Base-by-base conservation (phyloP, 805 yeast species). In the Starmerella bombicola region DNA sequence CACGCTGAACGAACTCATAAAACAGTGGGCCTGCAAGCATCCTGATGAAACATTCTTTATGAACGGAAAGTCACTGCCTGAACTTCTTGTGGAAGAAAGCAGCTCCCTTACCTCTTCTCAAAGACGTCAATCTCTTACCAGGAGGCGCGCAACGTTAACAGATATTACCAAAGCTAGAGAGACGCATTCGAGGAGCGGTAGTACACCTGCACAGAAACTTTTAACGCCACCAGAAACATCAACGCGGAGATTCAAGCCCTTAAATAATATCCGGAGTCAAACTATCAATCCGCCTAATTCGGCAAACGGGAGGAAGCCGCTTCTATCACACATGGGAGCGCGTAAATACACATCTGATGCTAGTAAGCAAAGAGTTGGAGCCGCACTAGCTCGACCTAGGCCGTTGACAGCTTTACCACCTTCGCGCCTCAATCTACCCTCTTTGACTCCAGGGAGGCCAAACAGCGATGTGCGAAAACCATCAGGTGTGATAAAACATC, bases 21-120 rank as follows among this genome's bases (percentile, higher is more conserved):
- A 51, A 3, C 62, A 61, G 10, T 80, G 73, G 64, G 49, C 54
- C 22, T 39, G 46, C 21, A 42, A 26, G 19, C 54, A 51, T 16
- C 59, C 68, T 37, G 80, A 78, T 2, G 67, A 65, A 45, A 68
- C 69, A 28, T 69, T 74, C 32, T 18, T 12, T 10, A 55, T 64
- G 8, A n/a, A 19, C 13, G 35, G 35, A n/a, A 20, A 20, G 15
- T 9, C 23, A 8, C 21, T 32, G 25, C 4, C 6, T 8, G 13
- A 23, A 6, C 19, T 32, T 6, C 35, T 32, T 19, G 12, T 25
- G n/a, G 35, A 32, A 16, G 35, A 32, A 25, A 5, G 17, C 6
- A 20, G 8, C 6, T 10, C 17, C 10, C 10, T 21, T 8, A n/a
- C 20, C 23, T 8, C 35, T 19, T 10, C 25, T 7, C 18, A 32